Conservation (phyloP, 169 alveolate genomes). For the Plasmodium adleri region DNA sequence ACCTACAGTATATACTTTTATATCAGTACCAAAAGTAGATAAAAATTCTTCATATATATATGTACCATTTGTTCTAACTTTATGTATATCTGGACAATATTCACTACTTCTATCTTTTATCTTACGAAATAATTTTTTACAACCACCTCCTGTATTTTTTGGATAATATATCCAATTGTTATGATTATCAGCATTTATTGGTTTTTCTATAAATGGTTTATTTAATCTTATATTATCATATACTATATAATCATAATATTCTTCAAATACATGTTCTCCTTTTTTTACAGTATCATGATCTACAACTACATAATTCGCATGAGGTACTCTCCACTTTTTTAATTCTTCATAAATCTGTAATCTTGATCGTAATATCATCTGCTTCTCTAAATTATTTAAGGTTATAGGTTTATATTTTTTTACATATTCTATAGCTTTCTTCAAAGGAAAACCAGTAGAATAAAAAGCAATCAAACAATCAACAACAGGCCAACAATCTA, state of each 20-base stretch:
- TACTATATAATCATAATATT: slow-evolving; percentile 93
- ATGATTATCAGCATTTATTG: slow-evolving; percentile 98
- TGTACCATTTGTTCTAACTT: slow-evolving; percentile 92
- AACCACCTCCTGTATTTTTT: slow-evolving; percentile 95
- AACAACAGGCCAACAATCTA: slow-evolving; percentile 92
- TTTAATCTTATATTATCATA: slow-evolving; percentile 91
- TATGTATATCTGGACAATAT: slow-evolving; percentile 87
- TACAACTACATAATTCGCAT: slow-evolving; percentile 90
- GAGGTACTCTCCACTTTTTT: slow-evolving; percentile 88
- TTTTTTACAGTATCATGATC: slow-evolving; percentile 88
- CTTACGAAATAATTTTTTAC: slow-evolving; percentile 91
- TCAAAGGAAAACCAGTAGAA: slow-evolving; percentile 92
- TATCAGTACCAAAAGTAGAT: slow-evolving; percentile 97
- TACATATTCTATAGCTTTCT: slow-evolving; percentile 77
- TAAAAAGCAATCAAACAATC: slow-evolving; percentile 94
- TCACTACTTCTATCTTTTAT: slow-evolving; percentile 90
- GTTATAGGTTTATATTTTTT: slow-evolving; percentile 76
- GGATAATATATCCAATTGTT: slow-evolving; percentile 97
- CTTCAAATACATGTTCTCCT: slow-evolving; percentile 89
- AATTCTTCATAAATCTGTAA: slow-evolving; percentile 86
- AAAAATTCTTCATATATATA: slow-evolving; percentile 95
- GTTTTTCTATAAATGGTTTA: slow-evolving; percentile 98
- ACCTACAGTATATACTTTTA: slow-evolving; percentile 98
- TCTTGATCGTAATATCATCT: slow-evolving; percentile 85
- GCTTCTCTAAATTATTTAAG: slow-evolving; percentile 76